These are phyloP conservation scores for Tolypocladium guangdongense DNA, from an alignment of 2,329 filamentous ascomycete genomes.

Conservation along the genomic window DNA sequence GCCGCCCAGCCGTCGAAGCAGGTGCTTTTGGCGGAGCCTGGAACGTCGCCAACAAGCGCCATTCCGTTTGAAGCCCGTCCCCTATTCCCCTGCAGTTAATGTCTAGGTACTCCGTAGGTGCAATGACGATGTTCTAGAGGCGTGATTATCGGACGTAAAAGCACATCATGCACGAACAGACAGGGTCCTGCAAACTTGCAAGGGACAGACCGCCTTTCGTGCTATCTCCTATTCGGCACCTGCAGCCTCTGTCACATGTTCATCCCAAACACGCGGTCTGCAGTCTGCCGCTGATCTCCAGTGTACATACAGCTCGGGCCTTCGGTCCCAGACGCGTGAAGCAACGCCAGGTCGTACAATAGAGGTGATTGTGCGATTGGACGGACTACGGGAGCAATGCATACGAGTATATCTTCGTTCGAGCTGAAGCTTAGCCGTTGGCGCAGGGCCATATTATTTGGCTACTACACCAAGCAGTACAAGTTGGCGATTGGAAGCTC, in stretches of 20 bases:
- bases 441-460: no score
- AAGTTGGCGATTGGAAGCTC: not conserved
- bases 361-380: no score
- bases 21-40: not conserved
- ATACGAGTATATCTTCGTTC: no score
- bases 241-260: not conserved
- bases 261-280: not conserved
- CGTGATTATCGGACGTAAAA: no score
- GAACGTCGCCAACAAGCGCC: not conserved
- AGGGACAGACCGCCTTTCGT: no score
- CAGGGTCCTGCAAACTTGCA: no score
- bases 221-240: not conserved
- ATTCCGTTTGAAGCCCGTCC: not conserved
- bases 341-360: not conserved
- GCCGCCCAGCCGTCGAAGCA: not conserved
- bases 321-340: not conserved
- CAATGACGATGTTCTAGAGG: no score
- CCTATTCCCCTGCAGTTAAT: not conserved
- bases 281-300: not conserved
- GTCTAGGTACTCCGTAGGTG: no score
- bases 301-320: not conserved
- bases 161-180: no score
- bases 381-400: no score
- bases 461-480: not conserved
- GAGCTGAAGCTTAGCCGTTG: not conserved